Conservation (phyloP, 768 basidiomycete species). For the Hypholoma sublateritium region DNA sequence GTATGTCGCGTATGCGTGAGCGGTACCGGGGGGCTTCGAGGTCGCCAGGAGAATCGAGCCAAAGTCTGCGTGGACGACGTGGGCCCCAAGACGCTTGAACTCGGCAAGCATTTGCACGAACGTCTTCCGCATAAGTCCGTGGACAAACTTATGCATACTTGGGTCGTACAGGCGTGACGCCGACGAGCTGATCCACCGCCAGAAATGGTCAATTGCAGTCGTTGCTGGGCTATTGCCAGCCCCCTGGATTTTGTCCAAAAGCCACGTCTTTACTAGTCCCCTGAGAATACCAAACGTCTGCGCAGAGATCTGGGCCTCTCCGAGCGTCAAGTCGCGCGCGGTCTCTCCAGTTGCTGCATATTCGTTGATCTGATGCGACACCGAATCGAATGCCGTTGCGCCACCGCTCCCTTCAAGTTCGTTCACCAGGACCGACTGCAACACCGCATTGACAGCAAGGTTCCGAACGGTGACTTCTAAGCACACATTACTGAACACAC, state of each 20-base stretch:
- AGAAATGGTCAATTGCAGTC: conserved; percentile 88
- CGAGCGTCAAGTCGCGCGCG: conserved; percentile 75
- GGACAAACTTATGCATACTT: conserved; percentile 88
- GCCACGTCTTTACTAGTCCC: conserved; percentile 87
- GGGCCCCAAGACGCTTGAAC: conserved; percentile 91
- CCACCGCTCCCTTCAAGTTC: conserved; percentile 97
- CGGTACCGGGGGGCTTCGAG: conserved; percentile 93
- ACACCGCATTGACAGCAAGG: conserved; percentile 89
- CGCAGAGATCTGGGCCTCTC: conserved; percentile 86
- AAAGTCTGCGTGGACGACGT: conserved; percentile 93
- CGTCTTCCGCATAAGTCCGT: conserved; percentile 96
- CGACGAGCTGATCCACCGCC: conserved; percentile 93
- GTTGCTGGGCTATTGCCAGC: conserved; percentile 66
- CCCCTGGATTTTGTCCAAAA: conserved; percentile 78
- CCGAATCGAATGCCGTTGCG: conserved; percentile 90
- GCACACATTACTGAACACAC: conserved; percentile 91
- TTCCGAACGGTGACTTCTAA: conserved; percentile 88
- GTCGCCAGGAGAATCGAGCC: conserved; percentile 88
- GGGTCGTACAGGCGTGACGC: conserved; percentile 89
- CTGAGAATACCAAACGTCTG: conserved; percentile 86
- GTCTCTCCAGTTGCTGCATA: conserved; percentile 68
- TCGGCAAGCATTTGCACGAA: conserved; percentile 97
- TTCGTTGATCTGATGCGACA: conserved; percentile 87
- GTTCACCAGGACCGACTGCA: conserved; percentile 94
- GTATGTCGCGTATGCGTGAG: conserved; percentile 94